phyloP scores from a whole-genome alignment of 495 filamentous ascomycete species.

The Xylaria castorea region DNA sequence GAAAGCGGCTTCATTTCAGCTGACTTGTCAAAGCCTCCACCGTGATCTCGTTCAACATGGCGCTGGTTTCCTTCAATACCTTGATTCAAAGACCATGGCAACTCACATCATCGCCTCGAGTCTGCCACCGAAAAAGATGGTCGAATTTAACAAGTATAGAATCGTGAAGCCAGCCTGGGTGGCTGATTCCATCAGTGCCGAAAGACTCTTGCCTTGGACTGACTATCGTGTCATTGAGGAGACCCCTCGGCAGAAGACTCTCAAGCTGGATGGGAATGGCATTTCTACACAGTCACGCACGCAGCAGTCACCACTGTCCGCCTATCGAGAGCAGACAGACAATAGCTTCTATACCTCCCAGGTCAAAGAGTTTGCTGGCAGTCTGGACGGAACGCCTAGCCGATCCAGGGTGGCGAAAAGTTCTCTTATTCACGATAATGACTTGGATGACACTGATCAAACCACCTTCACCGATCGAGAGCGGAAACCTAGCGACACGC shows the following conservation, averaged over 20 bases:
- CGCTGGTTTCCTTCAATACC: conserved; percentile 90
- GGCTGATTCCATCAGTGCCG: conserved; percentile 82
- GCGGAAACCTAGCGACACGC: neutral
- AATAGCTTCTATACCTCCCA: conserved; percentile 82
- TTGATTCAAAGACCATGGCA: conserved; percentile 90
- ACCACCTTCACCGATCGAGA: neutral
- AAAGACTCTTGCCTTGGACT: conserved; percentile 83
- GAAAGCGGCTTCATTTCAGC: neutral
- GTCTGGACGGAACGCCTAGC: conserved; percentile 29
- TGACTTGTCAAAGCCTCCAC: conserved; percentile 60
- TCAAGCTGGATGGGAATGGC: conserved; percentile 69
- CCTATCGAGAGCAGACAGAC: conserved; percentile 78
- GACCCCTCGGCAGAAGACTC: conserved; percentile 75
- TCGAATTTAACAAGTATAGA: conserved; percentile 83
- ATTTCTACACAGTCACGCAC: conserved; percentile 69
- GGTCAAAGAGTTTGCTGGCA: conserved; percentile 52
- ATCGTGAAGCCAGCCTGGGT: conserved; percentile 98
- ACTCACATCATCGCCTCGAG: conserved; percentile 94
- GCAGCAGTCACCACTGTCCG: conserved; percentile 48
- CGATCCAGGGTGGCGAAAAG: conserved; percentile 4
- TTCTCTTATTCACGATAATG: neutral
- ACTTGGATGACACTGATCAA: neutral
- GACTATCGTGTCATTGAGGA: conserved; percentile 83
- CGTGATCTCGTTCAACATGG: conserved; percentile 86
- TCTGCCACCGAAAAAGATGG: conserved; percentile 87